Conservation (phyloP, 2,329 filamentous ascomycete genomes). For the Scedosporium boydii region DNA sequence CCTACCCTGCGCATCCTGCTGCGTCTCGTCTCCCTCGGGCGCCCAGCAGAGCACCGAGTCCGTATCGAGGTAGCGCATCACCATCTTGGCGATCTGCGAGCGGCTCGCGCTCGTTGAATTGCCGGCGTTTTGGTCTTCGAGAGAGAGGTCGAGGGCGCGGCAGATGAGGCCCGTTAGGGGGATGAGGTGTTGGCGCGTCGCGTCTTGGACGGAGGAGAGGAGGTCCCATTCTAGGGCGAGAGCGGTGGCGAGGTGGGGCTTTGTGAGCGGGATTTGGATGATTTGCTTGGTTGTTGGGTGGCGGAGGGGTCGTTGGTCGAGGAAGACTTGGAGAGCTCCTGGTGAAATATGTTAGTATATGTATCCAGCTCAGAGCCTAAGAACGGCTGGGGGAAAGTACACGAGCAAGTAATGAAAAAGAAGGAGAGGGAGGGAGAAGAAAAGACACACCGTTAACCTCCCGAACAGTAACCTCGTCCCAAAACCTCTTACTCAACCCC, state of each 20-base stretch:
- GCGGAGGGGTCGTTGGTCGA: conserved; percentile 72
- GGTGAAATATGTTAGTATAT: not conserved
- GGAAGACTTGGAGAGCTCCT: conserved; percentile 51
- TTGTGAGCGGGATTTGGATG: conserved; percentile 62
- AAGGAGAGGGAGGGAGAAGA: not conserved
- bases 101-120: conserved; percentile 42
- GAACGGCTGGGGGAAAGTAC: not conserved
- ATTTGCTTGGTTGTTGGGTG: conserved; percentile 63
- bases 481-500: conserved; percentile 64
- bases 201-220: conserved; percentile 72
- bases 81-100: conserved; percentile 51
- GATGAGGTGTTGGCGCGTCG: conserved; percentile 76
- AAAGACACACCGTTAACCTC: conserved; percentile 49
- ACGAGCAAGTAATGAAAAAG: not conserved
- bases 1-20: conserved; percentile 17
- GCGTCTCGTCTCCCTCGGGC: conserved; percentile 39
- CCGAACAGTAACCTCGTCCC: conserved; percentile 70
- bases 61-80: conserved; percentile 83
- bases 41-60: conserved; percentile 91
- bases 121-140: conserved; percentile 51
- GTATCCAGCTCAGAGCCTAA: not conserved
- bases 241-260: conserved; percentile 72
- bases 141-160: conserved; percentile 61
- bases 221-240: conserved; percentile 92
- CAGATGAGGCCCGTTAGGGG: conserved; percentile 80